A percentile compares a stretch with the other conserved stretches of the same genome.
These are phyloP conservation scores for Penicillium ochrochloron DNA, from an alignment of 495 filamentous ascomycete species.

Conservation along the genomic window DNA sequence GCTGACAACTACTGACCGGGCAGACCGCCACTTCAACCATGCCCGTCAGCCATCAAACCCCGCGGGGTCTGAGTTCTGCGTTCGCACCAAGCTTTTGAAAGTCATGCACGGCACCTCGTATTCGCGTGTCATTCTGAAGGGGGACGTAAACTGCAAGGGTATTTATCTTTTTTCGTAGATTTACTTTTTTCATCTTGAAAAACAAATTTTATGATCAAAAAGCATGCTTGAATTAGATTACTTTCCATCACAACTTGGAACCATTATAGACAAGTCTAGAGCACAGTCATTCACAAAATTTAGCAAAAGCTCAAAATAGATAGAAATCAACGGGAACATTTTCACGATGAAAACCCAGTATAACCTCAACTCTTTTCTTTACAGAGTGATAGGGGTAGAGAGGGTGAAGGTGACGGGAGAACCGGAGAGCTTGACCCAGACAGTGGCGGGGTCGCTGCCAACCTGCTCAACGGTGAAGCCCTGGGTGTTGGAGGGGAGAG, in stretches of 20 bases:
- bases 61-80: background rate
- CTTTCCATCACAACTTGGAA: background rate
- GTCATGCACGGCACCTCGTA: background rate
- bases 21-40: background rate
- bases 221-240: background rate
- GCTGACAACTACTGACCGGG: background rate
- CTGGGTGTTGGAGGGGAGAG: slow-evolving; percentile 42
- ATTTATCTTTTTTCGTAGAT: background rate
- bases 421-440: slow-evolving; percentile 61
- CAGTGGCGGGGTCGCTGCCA: slow-evolving; percentile 61
- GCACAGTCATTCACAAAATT: background rate
- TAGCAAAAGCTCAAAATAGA: background rate
- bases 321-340: slow-evolving; percentile 3
- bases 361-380: background rate
- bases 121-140: background rate
- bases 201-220: background rate
- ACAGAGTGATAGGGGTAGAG: slow-evolving; percentile 47
- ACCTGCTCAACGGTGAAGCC: slow-evolving; percentile 58
- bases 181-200: background rate
- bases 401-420: slow-evolving; percentile 57
- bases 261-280: slow-evolving; percentile 6
- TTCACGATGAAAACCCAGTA: background rate
- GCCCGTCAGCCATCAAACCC: background rate
- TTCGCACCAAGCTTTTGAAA: background rate
- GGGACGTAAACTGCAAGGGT: background rate